Conservation (phyloP, 2,329 filamentous ascomycete species). For the Beauveria sp. region DNA sequence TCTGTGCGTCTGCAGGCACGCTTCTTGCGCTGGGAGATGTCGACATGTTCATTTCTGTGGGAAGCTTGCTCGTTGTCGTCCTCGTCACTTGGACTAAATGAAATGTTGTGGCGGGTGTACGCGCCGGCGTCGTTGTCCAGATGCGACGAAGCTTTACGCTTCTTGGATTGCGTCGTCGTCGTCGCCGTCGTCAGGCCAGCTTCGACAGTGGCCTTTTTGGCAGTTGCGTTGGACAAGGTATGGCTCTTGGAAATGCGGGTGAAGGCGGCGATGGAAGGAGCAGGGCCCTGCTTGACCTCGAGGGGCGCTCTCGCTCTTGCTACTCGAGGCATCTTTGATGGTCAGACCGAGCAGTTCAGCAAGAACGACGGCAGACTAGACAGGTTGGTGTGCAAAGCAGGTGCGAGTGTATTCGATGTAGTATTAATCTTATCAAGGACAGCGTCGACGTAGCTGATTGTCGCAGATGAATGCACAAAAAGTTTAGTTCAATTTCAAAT, state of each 20-base stretch:
- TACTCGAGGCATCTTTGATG: constrained; percentile 20
- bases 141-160: constrained; percentile 3
- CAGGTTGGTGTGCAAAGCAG: neutral
- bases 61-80: neutral
- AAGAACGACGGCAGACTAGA: neutral
- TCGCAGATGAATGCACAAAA: neutral
- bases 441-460: neutral
- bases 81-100: constrained; percentile 6
- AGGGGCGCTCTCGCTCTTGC: constrained; percentile 19
- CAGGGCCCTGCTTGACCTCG: constrained; percentile 13
- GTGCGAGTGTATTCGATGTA: neutral
- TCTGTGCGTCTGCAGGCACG: constrained; percentile 3
- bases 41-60: neutral
- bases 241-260: constrained; percentile 39
- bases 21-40: constrained; percentile 3
- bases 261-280: constrained; percentile 35
- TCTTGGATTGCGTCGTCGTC: neutral
- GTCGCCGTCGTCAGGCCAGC: neutral
- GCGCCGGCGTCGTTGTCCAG: neutral
- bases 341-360: neutral
- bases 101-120: neutral
- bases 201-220: neutral
- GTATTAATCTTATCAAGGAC: too few relatives aligned
- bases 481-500: neutral
- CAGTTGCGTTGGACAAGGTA: constrained; percentile 15